A percentile compares a stretch with the other conserved stretches of the same genome.
phyloP scores from a whole-genome alignment of 306 rosid genomes.

The Sicyos edulis region DNA sequence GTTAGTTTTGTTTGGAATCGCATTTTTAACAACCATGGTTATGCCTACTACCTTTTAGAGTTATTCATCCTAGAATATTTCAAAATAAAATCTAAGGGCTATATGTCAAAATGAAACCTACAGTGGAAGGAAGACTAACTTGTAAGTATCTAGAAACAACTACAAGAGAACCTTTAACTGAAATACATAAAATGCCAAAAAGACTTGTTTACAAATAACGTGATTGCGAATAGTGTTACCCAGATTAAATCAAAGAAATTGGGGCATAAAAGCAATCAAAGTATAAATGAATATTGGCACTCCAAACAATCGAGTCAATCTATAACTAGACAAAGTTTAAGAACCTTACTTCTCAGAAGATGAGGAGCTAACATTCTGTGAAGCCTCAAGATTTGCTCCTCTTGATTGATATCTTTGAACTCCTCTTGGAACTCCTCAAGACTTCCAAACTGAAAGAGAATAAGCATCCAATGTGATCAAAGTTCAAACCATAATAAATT shows the following conservation, averaged over 20 bases:
- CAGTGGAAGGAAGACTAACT: background rate
- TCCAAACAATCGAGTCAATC: background rate
- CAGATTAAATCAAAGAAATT: background rate
- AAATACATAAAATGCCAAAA: background rate
- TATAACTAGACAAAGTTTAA: background rate
- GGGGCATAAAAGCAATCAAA: background rate
- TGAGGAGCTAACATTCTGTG: conserved; percentile 98
- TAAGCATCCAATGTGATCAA: conserved; percentile 17
- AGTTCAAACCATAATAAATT: conserved; percentile 15
- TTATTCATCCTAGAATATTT: background rate
- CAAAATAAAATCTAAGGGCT: background rate
- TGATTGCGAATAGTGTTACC: background rate
- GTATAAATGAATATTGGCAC: conserved; percentile 4
- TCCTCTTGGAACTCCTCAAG: conserved; percentile 98
- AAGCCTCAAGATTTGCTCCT: conserved; percentile 91
- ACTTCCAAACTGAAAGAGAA: conserved; percentile 71
- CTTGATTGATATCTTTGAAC: conserved; percentile 95
- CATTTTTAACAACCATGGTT: too few relatives aligned
- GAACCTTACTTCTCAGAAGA: conserved; percentile 70
- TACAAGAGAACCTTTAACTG: background rate
- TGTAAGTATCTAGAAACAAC: background rate
- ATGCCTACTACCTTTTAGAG: background rate
- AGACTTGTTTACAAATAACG: background rate
- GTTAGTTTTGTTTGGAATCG: too few relatives aligned
- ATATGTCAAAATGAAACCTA: background rate